Conservation (phyloP, 1,284 basidiomycete species). For the Ceratobasidium sp. region DNA sequence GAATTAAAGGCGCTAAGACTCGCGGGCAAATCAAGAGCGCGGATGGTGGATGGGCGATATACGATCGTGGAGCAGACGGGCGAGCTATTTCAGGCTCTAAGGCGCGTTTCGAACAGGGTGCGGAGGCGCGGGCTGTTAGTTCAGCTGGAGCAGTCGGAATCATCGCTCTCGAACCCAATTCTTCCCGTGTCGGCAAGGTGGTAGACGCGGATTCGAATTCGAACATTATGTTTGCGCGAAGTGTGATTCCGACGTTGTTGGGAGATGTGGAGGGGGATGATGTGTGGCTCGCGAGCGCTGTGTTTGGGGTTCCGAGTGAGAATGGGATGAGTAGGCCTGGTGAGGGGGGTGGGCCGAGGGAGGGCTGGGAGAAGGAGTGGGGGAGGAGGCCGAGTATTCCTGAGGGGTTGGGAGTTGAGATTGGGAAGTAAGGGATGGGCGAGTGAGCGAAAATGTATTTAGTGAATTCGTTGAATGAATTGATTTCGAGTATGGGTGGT, state of each 20-base stretch:
- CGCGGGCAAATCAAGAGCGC: constrained; percentile 66
- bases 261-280: constrained; percentile 64
- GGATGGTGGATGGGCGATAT: constrained; percentile 79
- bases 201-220: constrained; percentile 79
- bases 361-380: constrained; percentile 68
- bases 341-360: constrained; percentile 56
- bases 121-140: constrained; percentile 52
- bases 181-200: constrained; percentile 61
- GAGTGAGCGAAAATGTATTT: neutral
- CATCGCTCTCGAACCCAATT: constrained; percentile 38
- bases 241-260: constrained; percentile 74
- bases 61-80: constrained; percentile 75
- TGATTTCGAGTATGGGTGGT: no score
- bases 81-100: constrained; percentile 64
- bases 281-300: constrained; percentile 75
- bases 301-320: constrained; percentile 63
- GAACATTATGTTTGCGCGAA: constrained; percentile 76
- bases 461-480: no score
- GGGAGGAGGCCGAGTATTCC: constrained; percentile 60
- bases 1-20: constrained; percentile 63
- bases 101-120: constrained; percentile 54
- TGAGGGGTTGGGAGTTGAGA: neutral
- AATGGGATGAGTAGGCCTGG: constrained; percentile 53
- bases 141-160: constrained; percentile 63
- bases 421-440: constrained; percentile 1